Evolutionary conservation across 805 yeast species (phyloP).

Genomic region (Wickerhamiella nectarea): DNA sequence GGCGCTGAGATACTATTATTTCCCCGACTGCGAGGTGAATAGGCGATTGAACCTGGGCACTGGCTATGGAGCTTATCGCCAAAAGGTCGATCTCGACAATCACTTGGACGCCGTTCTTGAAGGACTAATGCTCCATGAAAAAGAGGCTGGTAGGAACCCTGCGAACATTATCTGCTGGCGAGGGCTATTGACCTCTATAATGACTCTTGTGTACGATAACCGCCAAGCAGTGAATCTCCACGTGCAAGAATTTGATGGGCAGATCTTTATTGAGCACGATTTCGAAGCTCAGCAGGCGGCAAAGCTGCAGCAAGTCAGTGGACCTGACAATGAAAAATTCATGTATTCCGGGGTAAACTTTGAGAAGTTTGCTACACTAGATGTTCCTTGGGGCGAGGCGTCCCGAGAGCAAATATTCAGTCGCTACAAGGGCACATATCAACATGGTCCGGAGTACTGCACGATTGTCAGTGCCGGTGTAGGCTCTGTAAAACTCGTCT

Average conservation of each 20-base stretch:
- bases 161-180: slow-evolving; percentile 71
- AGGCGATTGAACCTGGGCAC: slow-evolving; percentile 45
- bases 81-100: slow-evolving; percentile 28
- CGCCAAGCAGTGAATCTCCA: slow-evolving; percentile 48
- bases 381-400: slow-evolving; percentile 61
- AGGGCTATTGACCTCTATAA: slow-evolving; percentile 64
- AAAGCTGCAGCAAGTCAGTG: slow-evolving; percentile 12
- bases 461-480: slow-evolving; percentile 77
- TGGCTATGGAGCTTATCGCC: slow-evolving; percentile 48
- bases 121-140: slow-evolving; percentile 46
- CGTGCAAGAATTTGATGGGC: slow-evolving; percentile 50
- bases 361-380: slow-evolving; percentile 66
- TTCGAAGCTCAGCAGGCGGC: slow-evolving; percentile 15
- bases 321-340: slow-evolving; percentile 18
- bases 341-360: slow-evolving; percentile 56
- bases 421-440: slow-evolving; percentile 45
- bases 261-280: slow-evolving; percentile 32
- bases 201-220: slow-evolving; percentile 50
- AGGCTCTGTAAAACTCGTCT: slow-evolving; percentile 49
- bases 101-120: slow-evolving; percentile 45
- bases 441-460: slow-evolving; percentile 62
- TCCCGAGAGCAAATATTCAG: slow-evolving; percentile 55
- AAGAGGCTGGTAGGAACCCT: slow-evolving; percentile 30
- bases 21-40: slow-evolving; percentile 58
- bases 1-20: slow-evolving; percentile 56